A percentile compares a stretch with the other conserved stretches of the same genome.
phyloP scores from a whole-genome alignment of 345 rosid species.

The Citrus australasica region DNA sequence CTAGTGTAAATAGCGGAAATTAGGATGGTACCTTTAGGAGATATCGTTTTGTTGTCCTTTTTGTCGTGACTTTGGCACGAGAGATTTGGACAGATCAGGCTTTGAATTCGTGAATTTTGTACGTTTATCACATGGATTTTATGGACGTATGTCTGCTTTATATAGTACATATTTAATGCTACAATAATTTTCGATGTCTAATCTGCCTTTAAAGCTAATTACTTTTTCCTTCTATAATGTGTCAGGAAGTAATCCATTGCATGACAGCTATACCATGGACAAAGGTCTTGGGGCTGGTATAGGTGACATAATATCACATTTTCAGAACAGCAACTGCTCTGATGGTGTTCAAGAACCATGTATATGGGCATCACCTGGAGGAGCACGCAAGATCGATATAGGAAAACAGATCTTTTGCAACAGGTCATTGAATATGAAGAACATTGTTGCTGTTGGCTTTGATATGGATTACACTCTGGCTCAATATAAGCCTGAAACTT shows the following conservation, averaged over 20 bases:
- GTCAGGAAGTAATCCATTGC: slow-evolving; percentile 50
- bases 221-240: slow-evolving; percentile 5
- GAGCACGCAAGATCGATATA: slow-evolving; percentile 48
- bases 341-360: slow-evolving; percentile 41
- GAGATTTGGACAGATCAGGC: background rate
- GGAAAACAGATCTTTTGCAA: slow-evolving; percentile 92
- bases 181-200: background rate
- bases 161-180: background rate
- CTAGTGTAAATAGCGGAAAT: background rate
- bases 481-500: slow-evolving; percentile 92
- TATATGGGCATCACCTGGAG: slow-evolving; percentile 73
- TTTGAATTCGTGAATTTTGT: background rate
- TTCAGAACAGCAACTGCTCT: slow-evolving; percentile 18
- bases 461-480: slow-evolving; percentile 99
- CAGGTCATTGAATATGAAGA: slow-evolving; percentile 92
- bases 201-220: background rate
- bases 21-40: background rate
- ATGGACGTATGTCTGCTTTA: background rate
- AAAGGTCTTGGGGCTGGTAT: slow-evolving; percentile 22
- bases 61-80: background rate
- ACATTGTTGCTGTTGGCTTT: slow-evolving; percentile 85
- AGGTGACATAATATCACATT: slow-evolving; percentile 34
- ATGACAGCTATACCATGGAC: slow-evolving; percentile 52
- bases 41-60: background rate
- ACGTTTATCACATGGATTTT: background rate